Evolutionary conservation across 768 basidiomycete species (phyloP), one percentile per base, ranked within the genome.

Genomic region (Lactifluus hygrophoroides): DNA sequence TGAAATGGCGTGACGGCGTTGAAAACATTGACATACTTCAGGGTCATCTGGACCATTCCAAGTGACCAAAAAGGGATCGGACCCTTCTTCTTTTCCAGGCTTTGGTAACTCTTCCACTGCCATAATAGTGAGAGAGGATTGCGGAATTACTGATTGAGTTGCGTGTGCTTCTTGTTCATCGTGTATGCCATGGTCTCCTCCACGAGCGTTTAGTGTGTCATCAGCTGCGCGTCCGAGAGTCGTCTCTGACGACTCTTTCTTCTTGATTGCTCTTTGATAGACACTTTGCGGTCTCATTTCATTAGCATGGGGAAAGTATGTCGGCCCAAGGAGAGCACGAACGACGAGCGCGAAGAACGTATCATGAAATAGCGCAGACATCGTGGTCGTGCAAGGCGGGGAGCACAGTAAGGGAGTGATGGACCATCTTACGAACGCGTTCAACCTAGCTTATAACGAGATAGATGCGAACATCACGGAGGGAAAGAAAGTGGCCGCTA

Each of bases 281-380:
- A 57, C 43, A 25, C 44, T 60, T 51, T 56, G 55, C 17, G 51
- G 50, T 49, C 54, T 49, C n/a, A 35, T 67, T 46, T 37, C 60
- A 19, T 66, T 65, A 13, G 13, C 21, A 37, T 65, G 54, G 35
- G 57, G 64, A 60, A 56, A 72, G 42, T 51, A 64, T 11, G 42
- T 56, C 53, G 57, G 67, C 5, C 60, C 62, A 14, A 70, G 68
- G 16, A 64, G 14, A 30, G 65, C 63, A 49, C 70, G 68, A 54
- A 71, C 52, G 38, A 70, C 16, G 48, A 67, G 59, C 7, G 70
- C 70, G 46, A 69, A 54, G 30, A 68, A 64, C 14, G 70, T 67
- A 56, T 71, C 69, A 43, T 69, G 67, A 28, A 72, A 60, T 28
- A 71, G 45, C 37, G 65, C 65, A 40, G 62, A 19, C 60, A 61